Base-by-base conservation (phyloP, 2,329 filamentous ascomycete species). In the Penicillium sp. region DNA sequence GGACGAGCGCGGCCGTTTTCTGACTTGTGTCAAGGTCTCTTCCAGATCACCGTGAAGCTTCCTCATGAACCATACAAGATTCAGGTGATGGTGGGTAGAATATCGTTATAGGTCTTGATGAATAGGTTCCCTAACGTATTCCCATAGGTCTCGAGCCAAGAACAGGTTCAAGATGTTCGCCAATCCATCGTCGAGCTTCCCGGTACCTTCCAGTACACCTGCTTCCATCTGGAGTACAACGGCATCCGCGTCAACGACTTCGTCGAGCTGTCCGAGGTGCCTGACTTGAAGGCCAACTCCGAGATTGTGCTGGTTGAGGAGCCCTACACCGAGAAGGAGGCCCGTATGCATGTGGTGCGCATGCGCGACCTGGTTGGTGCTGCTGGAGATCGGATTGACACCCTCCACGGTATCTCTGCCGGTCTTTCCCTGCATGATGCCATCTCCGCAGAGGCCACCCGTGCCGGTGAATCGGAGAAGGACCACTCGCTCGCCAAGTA, bases 311-410 rank as follows among this genome's bases (percentile, higher is more conserved):
- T 99, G 65, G 86, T 97, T 52, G 89, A 97, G 76, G 94, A 99
- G 70, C 90, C 95, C 44, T 99, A 99, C 75, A 99, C 91, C 42
- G 94, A 99, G 79, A 97, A 96, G 79, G 94, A 99, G 77, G 93
- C 94, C 27, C 88, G 95, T 62, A 89, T 99, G 81, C 94, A 99
- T 76, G 80, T 97, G 61, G 86, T 99, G 50, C 85, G 94, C 63
- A 88, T 96, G 58, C 85, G 94, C 60, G 94, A 99, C 72, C 83
- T 99, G 62, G 92, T 99, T 66, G 94, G 94, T 47, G 93, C 93
- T 66, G 87, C 93, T 41, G 92, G 92, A 41, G 86, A 97, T 74
- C 88, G 92, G 57, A 89, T 91, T 52, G 94, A 97, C 73, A 86
- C 88, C 51, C 82, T 95, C 42, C 89, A 96, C 66, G 94, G 94